Base-by-base conservation (phyloP, 2,329 filamentous ascomycete genomes). In the Exophiala alcalophila region DNA sequence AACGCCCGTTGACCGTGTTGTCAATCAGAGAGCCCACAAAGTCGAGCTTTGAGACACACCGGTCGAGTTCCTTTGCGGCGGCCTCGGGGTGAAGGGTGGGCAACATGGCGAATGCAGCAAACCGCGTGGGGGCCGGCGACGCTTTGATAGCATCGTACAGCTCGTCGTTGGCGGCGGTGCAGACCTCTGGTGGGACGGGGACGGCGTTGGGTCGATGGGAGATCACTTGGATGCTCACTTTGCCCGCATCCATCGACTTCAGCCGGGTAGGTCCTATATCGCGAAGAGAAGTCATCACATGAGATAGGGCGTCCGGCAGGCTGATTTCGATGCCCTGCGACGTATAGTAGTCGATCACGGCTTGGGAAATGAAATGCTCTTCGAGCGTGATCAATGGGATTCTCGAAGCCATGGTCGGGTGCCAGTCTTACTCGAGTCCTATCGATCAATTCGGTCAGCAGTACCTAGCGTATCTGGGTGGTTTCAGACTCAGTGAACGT, bases 1-100 rank as follows among this genome's bases (percentile, higher is more conserved):
- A 71, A 9, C 49, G 43, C 2, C 47, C 53, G 4, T 50, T 36
- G n/a, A 42, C 31, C 3, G 53, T 52, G 44, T 68, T 66, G 44
- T 72, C 69, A 7, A 77, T 55, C 28, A 76, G 57, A 1, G 71
- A 70, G 0, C 74, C 73, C 3, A 72, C 62, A 41, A 77, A 73
- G 2, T 63, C 61, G n/a, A 69, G 59, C 33, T 71, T 56, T 3
- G 53, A 58, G 1, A 76, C 61, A 47, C 68, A 70, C 7, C 61
- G 54, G 28, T 56, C 52, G 1, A 68, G 53, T 42, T 68, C 66
- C 5, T 49, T 47, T 0, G 64, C 67, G 1, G 68, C 60, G 32
- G 59, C 52, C 38, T 53, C 30, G 3, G 68, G 65, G 3, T 67
- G 52, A 1, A 42, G 38, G 59, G 70, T 66, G 0, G 68, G 67